Evolutionary conservation across 805 yeast genomes (phyloP).

Genomic region (Schwanniomyces sp.): DNA sequence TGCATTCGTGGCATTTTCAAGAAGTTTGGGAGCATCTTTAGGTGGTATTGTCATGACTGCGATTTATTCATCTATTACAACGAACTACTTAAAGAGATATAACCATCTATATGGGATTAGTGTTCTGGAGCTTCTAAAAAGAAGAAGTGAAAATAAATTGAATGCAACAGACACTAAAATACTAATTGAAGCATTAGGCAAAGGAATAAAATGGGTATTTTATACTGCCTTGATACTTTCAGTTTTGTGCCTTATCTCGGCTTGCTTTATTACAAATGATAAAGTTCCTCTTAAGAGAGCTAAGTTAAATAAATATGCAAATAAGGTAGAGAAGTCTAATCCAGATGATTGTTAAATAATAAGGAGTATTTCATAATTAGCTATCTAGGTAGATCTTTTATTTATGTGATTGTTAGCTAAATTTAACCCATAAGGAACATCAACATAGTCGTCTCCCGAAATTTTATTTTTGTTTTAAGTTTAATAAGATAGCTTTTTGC

Average conservation of each 20-base stretch:
- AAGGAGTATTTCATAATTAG: background rate
- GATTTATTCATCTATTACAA: background rate
- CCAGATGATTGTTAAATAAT: background rate
- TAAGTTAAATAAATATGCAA: background rate
- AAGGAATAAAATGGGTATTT: conserved; percentile 35
- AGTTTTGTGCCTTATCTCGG: conserved; percentile 18
- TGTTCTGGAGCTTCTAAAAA: background rate
- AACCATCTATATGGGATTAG: background rate
- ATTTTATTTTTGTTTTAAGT: no score
- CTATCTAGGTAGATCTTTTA: no score
- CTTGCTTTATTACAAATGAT: conserved; percentile 36
- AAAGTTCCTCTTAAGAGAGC: conserved; percentile 14
- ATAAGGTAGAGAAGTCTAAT: background rate
- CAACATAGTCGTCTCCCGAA: no score
- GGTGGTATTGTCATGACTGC: background rate
- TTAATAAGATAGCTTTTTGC: no score
- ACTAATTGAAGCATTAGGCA: conserved; percentile 15
- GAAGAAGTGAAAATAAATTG: background rate
- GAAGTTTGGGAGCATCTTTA: conserved; percentile 39
- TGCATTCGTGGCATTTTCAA: conserved; percentile 41
- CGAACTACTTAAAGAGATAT: background rate
- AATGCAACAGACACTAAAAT: conserved; percentile 9
- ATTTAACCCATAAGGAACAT: no score
- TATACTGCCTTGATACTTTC: conserved; percentile 28
- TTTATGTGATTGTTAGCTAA: no score